phyloP scores from a whole-genome alignment of 208 protist species.

The Leptomonas pyrrhocoris region DNA sequence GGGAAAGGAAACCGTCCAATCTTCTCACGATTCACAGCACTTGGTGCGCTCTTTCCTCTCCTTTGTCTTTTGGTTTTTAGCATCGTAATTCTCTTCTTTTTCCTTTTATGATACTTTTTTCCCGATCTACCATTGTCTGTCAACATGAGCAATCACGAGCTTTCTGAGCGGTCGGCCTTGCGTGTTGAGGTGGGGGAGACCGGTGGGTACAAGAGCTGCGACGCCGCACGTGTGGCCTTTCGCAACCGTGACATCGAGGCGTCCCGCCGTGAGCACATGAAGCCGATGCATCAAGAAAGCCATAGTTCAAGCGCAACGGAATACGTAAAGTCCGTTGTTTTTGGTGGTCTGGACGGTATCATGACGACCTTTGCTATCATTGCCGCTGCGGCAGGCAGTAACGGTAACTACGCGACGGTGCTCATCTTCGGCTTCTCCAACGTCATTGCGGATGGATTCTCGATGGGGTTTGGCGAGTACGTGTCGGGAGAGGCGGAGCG shows the following conservation, averaged over 20 bases:
- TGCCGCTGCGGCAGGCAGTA: slow-evolving; percentile 87
- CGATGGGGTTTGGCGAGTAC: slow-evolving; percentile 97
- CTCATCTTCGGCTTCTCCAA: slow-evolving; percentile 95
- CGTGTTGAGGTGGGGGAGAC: slow-evolving; percentile 21
- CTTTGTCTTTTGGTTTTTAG: background rate
- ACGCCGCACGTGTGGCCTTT: slow-evolving; percentile 66
- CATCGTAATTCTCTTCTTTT: background rate
- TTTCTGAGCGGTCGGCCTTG: slow-evolving; percentile 13
- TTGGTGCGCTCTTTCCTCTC: slow-evolving; percentile 6
- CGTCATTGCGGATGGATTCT: slow-evolving; percentile 93
- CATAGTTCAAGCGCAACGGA: slow-evolving; percentile 88
- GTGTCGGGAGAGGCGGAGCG: slow-evolving; percentile 91
- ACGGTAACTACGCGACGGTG: slow-evolving; percentile 79
- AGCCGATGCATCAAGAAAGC: slow-evolving; percentile 72
- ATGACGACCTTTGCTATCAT: slow-evolving; percentile 96
- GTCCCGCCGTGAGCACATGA: slow-evolving; percentile 80
- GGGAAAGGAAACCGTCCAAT: background rate
- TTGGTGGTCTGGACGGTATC: slow-evolving; percentile 95
- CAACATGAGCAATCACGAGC: slow-evolving; percentile 4
- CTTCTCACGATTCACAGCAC: background rate
- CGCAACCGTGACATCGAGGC: slow-evolving; percentile 70
- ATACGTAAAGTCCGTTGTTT: slow-evolving; percentile 95
- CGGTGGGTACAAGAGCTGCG: slow-evolving; percentile 75
- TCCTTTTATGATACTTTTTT: slow-evolving; percentile 14
- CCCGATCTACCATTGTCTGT: slow-evolving; percentile 2